Conservation (phyloP, 352 stramenopile species). For the Blastocystis sp. region DNA sequence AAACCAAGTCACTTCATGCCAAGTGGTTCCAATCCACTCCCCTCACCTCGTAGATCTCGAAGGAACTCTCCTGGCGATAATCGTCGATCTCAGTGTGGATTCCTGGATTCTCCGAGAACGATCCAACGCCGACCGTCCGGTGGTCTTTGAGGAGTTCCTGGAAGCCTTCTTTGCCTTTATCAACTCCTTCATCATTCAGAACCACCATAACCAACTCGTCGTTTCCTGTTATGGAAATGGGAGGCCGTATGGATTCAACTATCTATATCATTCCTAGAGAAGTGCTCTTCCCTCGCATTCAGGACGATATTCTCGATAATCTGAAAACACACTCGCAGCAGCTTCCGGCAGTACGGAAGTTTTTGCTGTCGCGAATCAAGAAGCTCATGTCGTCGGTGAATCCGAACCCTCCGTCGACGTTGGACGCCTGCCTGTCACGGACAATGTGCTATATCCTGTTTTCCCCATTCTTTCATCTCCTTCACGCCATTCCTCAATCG, state of each 20-base stretch:
- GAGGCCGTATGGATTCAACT: neutral
- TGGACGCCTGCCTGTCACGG: constrained; percentile 13
- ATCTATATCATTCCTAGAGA: neutral
- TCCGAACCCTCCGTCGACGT: neutral
- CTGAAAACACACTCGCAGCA: constrained; percentile 27
- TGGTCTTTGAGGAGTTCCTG: neutral
- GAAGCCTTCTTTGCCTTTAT: constrained; percentile 23
- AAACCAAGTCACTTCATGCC: no score
- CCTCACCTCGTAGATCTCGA: neutral
- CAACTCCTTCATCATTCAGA: constrained; percentile 22
- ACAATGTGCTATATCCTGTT: constrained; percentile 44
- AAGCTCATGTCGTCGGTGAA: neutral
- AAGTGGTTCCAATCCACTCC: no score
- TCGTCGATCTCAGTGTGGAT: constrained; percentile 27
- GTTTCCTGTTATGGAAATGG: neutral
- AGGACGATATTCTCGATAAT: constrained; percentile 5
- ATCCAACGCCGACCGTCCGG: neutral
- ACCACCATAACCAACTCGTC: constrained; percentile 26
- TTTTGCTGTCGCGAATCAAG: constrained; percentile 7
- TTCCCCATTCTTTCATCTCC: neutral
- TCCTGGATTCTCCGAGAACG: constrained; percentile 27
- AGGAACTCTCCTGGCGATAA: constrained; percentile 7
- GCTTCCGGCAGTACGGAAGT: neutral
- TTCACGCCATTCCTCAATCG: neutral
- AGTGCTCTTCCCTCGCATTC: neutral